These are phyloP conservation scores for Curvularia spicifera DNA, from an alignment of 2,329 filamentous ascomycete species.

Conservation along the genomic window DNA sequence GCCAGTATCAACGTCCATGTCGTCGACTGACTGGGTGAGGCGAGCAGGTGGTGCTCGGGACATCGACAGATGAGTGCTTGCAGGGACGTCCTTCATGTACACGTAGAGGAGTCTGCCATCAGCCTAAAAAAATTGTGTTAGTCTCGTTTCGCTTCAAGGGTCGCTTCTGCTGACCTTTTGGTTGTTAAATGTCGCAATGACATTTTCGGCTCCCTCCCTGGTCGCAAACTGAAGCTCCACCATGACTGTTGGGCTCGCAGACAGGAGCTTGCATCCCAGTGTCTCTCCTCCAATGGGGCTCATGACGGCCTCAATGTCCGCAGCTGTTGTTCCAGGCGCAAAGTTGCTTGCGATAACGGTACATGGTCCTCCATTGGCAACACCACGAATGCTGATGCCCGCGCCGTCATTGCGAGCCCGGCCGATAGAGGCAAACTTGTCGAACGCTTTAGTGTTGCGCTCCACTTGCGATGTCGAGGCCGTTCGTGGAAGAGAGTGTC, in stretches of 20 bases:
- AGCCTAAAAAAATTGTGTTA: slow-evolving; percentile 61
- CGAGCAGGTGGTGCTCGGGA: slow-evolving; percentile 31
- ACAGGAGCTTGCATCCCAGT: slow-evolving; percentile 70
- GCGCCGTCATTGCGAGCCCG: slow-evolving; percentile 40
- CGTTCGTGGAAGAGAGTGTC: slow-evolving; percentile 43
- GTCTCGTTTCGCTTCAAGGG: slow-evolving; percentile 1
- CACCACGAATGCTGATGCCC: slow-evolving; percentile 73
- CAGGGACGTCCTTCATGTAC: slow-evolving; percentile 65
- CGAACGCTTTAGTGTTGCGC: slow-evolving; percentile 52
- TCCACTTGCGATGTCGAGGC: slow-evolving; percentile 50
- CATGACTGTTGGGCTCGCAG: slow-evolving; percentile 73
- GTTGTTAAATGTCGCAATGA: slow-evolving; percentile 78
- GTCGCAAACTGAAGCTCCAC: slow-evolving; percentile 78
- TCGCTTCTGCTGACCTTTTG: slow-evolving; percentile 67
- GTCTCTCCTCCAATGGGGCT: slow-evolving; percentile 71
- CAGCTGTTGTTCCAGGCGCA: slow-evolving; percentile 78
- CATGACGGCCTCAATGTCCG: slow-evolving; percentile 84
- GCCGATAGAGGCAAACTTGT: slow-evolving; percentile 48
- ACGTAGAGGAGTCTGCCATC: slow-evolving; percentile 77
- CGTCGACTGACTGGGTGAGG: slow-evolving; percentile 38
- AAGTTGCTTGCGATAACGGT: slow-evolving; percentile 81
- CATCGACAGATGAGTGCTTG: slow-evolving; percentile 40
- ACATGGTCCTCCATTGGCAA: slow-evolving; percentile 69
- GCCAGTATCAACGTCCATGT: slow-evolving; percentile 53
- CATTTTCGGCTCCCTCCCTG: slow-evolving; percentile 73